Evolutionary conservation across 768 basidiomycete genomes (phyloP).

Genomic region (Lactifluus rugatus): DNA sequence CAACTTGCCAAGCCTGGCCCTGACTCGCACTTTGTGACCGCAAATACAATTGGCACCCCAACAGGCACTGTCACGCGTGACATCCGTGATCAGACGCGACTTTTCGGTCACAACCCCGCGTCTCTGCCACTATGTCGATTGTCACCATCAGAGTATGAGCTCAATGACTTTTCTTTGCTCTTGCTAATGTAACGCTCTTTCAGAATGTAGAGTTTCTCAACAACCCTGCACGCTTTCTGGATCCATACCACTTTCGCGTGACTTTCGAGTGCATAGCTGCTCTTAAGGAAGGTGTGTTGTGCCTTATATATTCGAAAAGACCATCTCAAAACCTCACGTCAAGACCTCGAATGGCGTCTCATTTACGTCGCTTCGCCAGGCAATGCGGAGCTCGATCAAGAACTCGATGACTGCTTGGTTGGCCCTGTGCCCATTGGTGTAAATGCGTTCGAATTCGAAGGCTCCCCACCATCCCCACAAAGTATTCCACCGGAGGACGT

Average conservation of each 20-base stretch:
- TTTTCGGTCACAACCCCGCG: conserved; percentile 5
- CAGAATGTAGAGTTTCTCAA: conserved; percentile 87
- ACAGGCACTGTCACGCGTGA: background rate
- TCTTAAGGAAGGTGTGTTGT: conserved; percentile 66
- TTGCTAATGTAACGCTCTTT: background rate
- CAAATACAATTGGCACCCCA: background rate
- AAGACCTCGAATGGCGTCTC: conserved; percentile 96
- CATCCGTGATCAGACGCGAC: conserved; percentile 13
- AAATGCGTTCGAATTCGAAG: conserved; percentile 96
- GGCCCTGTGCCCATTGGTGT: conserved; percentile 95
- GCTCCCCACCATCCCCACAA: conserved; percentile 69
- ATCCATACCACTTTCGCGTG: conserved; percentile 86
- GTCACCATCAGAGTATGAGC: conserved; percentile 20
- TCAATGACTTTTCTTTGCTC: background rate
- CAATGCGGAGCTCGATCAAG: conserved; percentile 87
- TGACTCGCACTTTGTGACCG: background rate
- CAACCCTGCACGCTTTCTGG: conserved; percentile 86
- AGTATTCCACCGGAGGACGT: conserved; percentile 86
- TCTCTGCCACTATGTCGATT: conserved; percentile 15
- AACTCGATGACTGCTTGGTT: conserved; percentile 94
- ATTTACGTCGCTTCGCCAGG: conserved; percentile 95
- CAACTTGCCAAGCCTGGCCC: background rate
- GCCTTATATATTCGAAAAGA: background rate
- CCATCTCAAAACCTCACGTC: background rate
- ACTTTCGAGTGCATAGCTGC: conserved; percentile 95